Base-by-base conservation (phyloP, 1,284 basidiomycete species). In the Austropuccinia psidii region DNA sequence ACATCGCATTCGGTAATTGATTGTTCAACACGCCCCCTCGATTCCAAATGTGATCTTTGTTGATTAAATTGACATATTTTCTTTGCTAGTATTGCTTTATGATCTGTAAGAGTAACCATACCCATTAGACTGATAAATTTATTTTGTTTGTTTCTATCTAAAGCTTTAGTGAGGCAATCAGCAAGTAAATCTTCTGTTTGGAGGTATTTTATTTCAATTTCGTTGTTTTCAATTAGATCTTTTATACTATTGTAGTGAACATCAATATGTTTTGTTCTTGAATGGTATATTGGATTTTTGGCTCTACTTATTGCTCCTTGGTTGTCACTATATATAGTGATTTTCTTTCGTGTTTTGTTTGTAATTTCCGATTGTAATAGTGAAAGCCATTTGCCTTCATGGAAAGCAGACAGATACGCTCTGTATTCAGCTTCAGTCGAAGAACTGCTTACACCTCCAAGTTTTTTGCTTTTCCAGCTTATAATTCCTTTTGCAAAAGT, bases 141-240 rank as follows among this genome's bases (percentile, higher is more conserved):
- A 41, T 33, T 43, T 57, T 69, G 67, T 47, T 69, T 69, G 41
- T 57, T 54, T 57, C 67, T 43, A 35, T 69, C 54, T 58, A 69
- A 58, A 54, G 67, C 52, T 47, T 69, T 69, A 41, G 54, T 69
- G 21, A 58, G 41, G 19, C 57, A 57, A 43, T 68, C 66, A 37
- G 66, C 66, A 55, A 52, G 41, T 52, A 66, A 50, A 3, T 66
- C 31, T 33, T 24, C 47, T 31, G 64, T 66, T 35, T 43, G 29
- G 24, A 66, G 33, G 33, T 66, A 66, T 37, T 45, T 37, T 19
- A 66, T 27, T 9, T 21, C 47, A 17, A 52, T 52, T 29, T 57
- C 66, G 55, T 68, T 57, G 29, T 68, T 54, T 27, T 57, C 57
- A 19, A 57, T 43, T 54, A 52, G 37, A 41, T 68, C 66, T 41